Evolutionary conservation across 2,329 filamentous ascomycete species (phyloP).

Genomic region (Sclerotinia minor): DNA sequence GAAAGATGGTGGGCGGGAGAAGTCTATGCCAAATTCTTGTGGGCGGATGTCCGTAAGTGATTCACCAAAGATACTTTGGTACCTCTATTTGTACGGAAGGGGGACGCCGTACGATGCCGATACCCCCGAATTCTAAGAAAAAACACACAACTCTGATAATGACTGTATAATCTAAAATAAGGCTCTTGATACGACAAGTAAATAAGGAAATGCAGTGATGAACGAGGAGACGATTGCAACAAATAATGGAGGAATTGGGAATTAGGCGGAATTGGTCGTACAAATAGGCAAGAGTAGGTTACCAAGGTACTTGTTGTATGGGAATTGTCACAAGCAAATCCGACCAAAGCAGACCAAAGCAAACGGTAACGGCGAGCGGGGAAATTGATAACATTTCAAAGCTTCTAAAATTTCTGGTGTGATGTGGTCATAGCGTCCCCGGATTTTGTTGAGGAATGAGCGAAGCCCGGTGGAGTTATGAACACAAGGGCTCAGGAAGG

Average conservation of each 20-base stretch:
- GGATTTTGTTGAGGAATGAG: conserved; percentile 9
- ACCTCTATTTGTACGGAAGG: not conserved
- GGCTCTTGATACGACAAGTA: not conserved
- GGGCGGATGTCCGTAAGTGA: conserved; percentile 17
- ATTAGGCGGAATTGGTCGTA: not conserved
- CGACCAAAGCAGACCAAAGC: not conserved
- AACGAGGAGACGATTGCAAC: not conserved
- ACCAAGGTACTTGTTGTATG: not conserved
- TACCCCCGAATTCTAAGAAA: not conserved
- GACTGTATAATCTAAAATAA: not conserved
- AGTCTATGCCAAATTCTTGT: not conserved
- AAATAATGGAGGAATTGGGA: not conserved
- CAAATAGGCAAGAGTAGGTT: not conserved
- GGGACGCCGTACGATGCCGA: not conserved
- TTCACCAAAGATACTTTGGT: conserved; percentile 15
- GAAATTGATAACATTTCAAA: not conserved
- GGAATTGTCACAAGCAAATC: conserved; percentile 13
- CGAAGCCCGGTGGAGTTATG: not conserved
- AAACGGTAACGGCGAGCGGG: conserved; percentile 6
- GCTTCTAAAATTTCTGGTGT: conserved; percentile 6
- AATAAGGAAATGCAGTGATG: not conserved
- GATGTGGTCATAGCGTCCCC: conserved; percentile 8
- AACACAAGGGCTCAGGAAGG: not conserved
- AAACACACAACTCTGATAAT: not conserved
- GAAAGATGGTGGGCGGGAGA: not conserved